These are phyloP conservation scores for Xylaria sp. DNA, from an alignment of 2,329 filamentous ascomycete species.

Conservation along the genomic window DNA sequence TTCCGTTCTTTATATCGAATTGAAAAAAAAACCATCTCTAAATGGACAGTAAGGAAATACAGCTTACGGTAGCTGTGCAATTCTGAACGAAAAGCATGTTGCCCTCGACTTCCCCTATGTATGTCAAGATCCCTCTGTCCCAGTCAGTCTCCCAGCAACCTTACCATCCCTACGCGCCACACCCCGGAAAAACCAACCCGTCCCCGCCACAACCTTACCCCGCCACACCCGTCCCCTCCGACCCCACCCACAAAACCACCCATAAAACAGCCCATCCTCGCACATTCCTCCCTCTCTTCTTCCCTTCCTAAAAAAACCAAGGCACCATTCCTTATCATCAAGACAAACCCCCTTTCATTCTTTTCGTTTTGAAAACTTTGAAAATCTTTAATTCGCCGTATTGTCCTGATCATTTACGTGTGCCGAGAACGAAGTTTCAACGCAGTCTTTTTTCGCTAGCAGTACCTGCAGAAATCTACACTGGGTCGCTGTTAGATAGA, in stretches of 20 bases:
- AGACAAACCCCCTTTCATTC: slow-evolving; percentile 38
- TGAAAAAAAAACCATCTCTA: no score
- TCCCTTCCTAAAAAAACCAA: slow-evolving; percentile 34
- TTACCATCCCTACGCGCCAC: background rate
- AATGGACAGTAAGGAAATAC: background rate
- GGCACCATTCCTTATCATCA: slow-evolving; percentile 97
- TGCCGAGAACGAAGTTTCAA: slow-evolving; percentile 69
- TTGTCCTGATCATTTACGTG: slow-evolving; percentile 83
- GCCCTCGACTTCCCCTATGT: no score
- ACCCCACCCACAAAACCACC: background rate
- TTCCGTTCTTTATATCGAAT: no score
- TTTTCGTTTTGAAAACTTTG: slow-evolving; percentile 32
- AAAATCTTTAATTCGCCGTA: slow-evolving; percentile 48
- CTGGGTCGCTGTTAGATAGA: slow-evolving; percentile 96
- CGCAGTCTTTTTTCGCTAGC: slow-evolving; percentile 98
- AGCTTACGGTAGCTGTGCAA: background rate
- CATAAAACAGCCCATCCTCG: background rate
- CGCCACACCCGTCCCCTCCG: no score
- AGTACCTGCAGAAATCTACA: slow-evolving; percentile 64
- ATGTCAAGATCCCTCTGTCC: no score
- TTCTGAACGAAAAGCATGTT: no score
- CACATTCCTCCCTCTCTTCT: slow-evolving; percentile 19
- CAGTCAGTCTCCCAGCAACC: no score
- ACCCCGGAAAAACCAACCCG: background rate
- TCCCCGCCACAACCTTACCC: no score